A percentile compares a stretch with the other conserved stretches of the same genome.
Conservation (phyloP, 805 yeast genomes). For the Scheffersomyces coipomensis region DNA sequence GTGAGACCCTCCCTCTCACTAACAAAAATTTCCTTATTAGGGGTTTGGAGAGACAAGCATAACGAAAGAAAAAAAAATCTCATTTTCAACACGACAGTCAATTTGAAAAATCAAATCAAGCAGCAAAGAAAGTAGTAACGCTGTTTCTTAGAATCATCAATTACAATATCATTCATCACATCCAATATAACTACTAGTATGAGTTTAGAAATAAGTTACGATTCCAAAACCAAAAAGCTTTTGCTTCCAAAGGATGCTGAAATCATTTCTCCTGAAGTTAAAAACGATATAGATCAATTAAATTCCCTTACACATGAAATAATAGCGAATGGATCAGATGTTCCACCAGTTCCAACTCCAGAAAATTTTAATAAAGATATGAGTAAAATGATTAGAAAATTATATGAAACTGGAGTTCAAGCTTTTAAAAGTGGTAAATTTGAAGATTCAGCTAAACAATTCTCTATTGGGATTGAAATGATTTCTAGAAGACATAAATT, state of each 20-base stretch:
- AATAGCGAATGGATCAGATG: slow-evolving; percentile 41
- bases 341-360: slow-evolving; percentile 55
- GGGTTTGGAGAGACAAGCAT: no score
- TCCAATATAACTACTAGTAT: slow-evolving; percentile 5
- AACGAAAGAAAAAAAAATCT: no score
- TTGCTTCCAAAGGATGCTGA: slow-evolving; percentile 15
- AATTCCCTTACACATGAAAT: slow-evolving; percentile 37
- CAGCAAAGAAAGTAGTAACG: no score
- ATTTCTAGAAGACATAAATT: slow-evolving; percentile 66
- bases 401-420: slow-evolving; percentile 63
- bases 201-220: slow-evolving; percentile 23
- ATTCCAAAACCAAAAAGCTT: slow-evolving; percentile 25
- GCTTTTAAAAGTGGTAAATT: slow-evolving; percentile 55
- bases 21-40: no score
- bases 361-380: slow-evolving; percentile 55
- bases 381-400: slow-evolving; percentile 59
- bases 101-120: no score
- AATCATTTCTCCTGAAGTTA: slow-evolving; percentile 23
- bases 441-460: slow-evolving; percentile 61
- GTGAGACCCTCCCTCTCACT: no score
- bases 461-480: slow-evolving; percentile 66
- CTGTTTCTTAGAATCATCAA: not conserved
- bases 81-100: no score
- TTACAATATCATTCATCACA: not conserved
- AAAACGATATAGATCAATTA: slow-evolving; percentile 43